Conservation (phyloP, 2,329 filamentous ascomycete species). For the Pyrenophora teres region DNA sequence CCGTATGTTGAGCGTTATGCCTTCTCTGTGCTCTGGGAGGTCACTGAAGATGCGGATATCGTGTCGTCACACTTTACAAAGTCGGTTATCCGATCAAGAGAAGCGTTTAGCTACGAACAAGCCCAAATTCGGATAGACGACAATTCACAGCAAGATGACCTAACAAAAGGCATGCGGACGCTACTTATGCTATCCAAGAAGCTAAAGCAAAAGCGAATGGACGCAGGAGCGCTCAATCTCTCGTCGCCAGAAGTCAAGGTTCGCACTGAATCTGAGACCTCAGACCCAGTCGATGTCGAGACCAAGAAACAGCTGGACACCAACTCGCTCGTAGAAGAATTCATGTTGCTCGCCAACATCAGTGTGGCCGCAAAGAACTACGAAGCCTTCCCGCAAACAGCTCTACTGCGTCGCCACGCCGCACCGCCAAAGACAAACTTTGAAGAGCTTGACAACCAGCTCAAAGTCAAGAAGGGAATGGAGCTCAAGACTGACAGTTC, state of each 20-base stretch:
- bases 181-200: slow-evolving; percentile 89
- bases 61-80: slow-evolving; percentile 89
- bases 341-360: slow-evolving; percentile 98
- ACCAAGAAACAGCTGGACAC: slow-evolving; percentile 93
- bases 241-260: slow-evolving; percentile 98
- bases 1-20: slow-evolving; percentile 85
- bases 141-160: slow-evolving; percentile 79
- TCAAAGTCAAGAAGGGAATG: slow-evolving; percentile 82
- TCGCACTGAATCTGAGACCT: slow-evolving; percentile 92
- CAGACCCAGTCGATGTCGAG: slow-evolving; percentile 93
- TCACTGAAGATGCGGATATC: slow-evolving; percentile 82
- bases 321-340: slow-evolving; percentile 97
- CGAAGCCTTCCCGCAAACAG: slow-evolving; percentile 90
- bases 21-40: slow-evolving; percentile 70
- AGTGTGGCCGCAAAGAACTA: slow-evolving; percentile 91
- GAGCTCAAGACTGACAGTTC: slow-evolving; percentile 84
- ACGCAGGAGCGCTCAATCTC: slow-evolving; percentile 86
- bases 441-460: slow-evolving; percentile 87
- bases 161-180: slow-evolving; percentile 86
- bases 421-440: slow-evolving; percentile 96
- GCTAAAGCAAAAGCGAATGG: slow-evolving; percentile 92
- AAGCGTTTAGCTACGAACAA: slow-evolving; percentile 97
- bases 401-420: slow-evolving; percentile 87
- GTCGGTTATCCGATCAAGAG: slow-evolving; percentile 93
- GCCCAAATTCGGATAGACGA: slow-evolving; percentile 95